These are phyloP conservation scores for Leersia perrieri DNA, from an alignment of 176 grass and related monocot species.

Conservation along the genomic window DNA sequence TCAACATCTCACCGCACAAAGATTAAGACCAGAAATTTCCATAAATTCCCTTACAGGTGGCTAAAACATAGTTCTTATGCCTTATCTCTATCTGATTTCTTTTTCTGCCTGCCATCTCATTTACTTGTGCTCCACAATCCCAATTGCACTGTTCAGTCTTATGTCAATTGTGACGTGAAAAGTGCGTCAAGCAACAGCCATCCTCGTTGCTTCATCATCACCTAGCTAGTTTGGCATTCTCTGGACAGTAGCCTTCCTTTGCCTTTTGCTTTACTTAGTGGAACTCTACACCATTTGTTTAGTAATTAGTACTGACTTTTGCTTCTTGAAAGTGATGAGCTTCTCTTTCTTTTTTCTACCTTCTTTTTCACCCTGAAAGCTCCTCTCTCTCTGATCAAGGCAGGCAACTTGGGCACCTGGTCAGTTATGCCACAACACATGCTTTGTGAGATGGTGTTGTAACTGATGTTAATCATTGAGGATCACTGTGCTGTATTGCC, in stretches of 20 bases:
- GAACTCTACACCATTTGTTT: conserved; percentile 24
- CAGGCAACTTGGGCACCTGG: conserved; percentile 1
- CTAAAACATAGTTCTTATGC: background rate
- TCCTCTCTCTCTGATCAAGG: conserved; percentile 7
- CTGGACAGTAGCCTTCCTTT: conserved; percentile 16
- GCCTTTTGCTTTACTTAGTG: conserved; percentile 46
- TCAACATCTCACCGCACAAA: background rate
- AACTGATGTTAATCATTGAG: conserved; percentile 27
- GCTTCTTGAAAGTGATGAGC: conserved; percentile 6
- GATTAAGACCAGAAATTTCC: background rate
- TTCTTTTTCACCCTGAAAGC: conserved; percentile 37
- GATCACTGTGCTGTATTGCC: background rate
- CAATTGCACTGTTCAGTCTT: background rate
- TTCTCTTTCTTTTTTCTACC: background rate
- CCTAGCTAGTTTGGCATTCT: background rate
- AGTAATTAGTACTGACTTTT: conserved; percentile 21
- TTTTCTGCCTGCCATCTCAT: conserved; percentile 5
- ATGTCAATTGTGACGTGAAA: conserved; percentile 21
- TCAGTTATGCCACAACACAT: background rate
- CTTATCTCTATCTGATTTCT: conserved; percentile 12
- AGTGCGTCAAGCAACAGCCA: conserved; percentile 26
- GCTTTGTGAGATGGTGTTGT: conserved; percentile 25
- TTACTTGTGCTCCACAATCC: background rate
- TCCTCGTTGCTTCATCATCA: background rate
- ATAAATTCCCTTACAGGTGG: background rate